Evolutionary conservation across 257 asterid species (phyloP).

Genomic region (Schizonepeta tenuifolia): DNA sequence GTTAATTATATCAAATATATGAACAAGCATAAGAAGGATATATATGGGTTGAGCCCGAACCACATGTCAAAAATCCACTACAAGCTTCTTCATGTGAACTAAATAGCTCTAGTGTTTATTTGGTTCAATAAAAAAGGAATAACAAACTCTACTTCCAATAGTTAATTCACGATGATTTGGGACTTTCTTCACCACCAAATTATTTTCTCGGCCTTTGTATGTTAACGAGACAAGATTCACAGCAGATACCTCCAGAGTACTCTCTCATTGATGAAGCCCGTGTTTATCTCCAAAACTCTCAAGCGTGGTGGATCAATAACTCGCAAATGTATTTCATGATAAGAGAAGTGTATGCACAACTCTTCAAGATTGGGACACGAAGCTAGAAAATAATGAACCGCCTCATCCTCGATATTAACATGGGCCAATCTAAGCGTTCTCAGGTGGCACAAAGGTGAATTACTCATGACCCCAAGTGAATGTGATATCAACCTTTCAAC

Average conservation of each 20-base stretch:
- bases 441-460: too few species aligned
- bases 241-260: slow-evolving; percentile 4
- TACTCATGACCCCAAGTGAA: background rate
- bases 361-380: too few species aligned
- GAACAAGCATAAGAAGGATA: background rate
- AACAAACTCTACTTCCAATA: background rate
- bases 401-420: background rate
- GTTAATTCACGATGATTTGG: slow-evolving; percentile 10
- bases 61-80: background rate
- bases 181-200: background rate
- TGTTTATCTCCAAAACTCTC: background rate
- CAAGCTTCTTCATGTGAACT: background rate
- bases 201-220: background rate
- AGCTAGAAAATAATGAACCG: background rate
- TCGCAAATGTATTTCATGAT: background rate
- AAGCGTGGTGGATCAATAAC: slow-evolving; percentile 2
- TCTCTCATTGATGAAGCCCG: background rate
- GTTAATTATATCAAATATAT: too few species aligned
- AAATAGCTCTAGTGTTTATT: background rate
- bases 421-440: background rate
- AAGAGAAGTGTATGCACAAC: background rate
- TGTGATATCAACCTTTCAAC: background rate
- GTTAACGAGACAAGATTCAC: slow-evolving; percentile 1
- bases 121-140: background rate
- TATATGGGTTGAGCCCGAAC: background rate